phyloP scores from a whole-genome alignment of 192 early-diverging fungal genomes.

The Glomus cerebriforme region DNA sequence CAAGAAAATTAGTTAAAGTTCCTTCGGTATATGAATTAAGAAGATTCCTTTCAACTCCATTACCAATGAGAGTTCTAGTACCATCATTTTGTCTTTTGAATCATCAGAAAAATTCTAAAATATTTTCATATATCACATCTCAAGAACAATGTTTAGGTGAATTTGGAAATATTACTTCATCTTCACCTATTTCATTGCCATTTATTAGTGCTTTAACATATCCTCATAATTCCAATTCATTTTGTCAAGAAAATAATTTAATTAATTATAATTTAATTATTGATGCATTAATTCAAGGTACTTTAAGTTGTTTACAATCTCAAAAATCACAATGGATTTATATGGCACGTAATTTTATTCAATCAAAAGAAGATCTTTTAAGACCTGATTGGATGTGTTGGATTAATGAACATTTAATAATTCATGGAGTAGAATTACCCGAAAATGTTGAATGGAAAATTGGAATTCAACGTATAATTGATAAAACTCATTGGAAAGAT shows the following conservation, averaged over 20 bases:
- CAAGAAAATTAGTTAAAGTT: no score
- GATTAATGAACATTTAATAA: conserved; percentile 2
- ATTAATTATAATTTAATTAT: not conserved
- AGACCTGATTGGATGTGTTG: conserved; percentile 18
- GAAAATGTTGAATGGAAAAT: not conserved
- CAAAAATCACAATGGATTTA: not conserved
- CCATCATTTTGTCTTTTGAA: not conserved
- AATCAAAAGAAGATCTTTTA: not conserved
- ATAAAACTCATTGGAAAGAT: conserved; percentile 15
- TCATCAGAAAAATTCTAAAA: not conserved
- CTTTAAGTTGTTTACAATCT: not conserved
- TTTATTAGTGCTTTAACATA: not conserved
- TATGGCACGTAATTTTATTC: not conserved
- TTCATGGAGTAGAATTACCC: not conserved
- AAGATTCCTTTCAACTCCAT: not conserved
- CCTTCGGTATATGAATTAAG: no score
- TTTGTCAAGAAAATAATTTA: not conserved
- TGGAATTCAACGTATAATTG: not conserved
- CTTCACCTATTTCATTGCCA: not conserved
- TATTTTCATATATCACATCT: not conserved
- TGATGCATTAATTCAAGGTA: conserved; percentile 13
- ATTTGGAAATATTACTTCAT: not conserved
- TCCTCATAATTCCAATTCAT: not conserved
- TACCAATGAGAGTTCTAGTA: not conserved
- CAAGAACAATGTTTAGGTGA: conserved; percentile 5